Base-by-base conservation (phyloP, 1,139 yeast species). In the Yarrowia galli region DNA sequence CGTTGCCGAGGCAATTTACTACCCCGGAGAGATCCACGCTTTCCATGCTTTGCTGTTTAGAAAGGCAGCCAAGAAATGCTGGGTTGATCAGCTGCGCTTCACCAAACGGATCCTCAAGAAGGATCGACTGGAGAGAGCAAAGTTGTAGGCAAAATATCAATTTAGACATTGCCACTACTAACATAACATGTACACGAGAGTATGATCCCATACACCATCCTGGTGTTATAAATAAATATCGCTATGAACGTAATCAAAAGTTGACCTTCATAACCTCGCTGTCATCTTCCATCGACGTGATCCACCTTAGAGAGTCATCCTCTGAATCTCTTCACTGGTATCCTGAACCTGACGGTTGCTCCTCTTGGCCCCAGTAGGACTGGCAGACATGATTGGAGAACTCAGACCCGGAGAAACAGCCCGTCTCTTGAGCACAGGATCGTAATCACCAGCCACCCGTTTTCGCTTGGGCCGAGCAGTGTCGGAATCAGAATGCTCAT, bases 371-470 rank as follows among this genome's bases (percentile, higher is more conserved):
- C 56, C 56, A 12, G 66, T 46, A 1, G 66, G 66, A 61, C 56
- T 61, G 1, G 46, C 66, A 38, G 38, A 23, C 56, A 61, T 46
- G 15, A 61, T 61, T 1, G 66, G 66, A 12, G 45, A 35, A 25
- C 66, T 61, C 38, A 61, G 20, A 1, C 66, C 66, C 4, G 66
- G 66, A 23, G 56, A 46, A 32, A 61, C 66, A n/a, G 66, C 66
- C 12, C 66, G 35, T 36, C 66, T 16, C 38, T 61, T 61, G 9
- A 46, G 15, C 3, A 61, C 54, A 1, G 45, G 56, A 10, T 61
- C 56, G 8, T 46, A 46, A 35, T 61, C 56, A 1, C 46, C 38
- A 20, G 54, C 54, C 22, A 61, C 28, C 16, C 54, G 20, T 15
- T 60, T 60, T 10, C 65, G 15, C 45, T 60, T 60, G 13, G 53